phyloP scores from a whole-genome alignment of 2,329 filamentous ascomycete genomes.

The Calonectria leucothoes region DNA sequence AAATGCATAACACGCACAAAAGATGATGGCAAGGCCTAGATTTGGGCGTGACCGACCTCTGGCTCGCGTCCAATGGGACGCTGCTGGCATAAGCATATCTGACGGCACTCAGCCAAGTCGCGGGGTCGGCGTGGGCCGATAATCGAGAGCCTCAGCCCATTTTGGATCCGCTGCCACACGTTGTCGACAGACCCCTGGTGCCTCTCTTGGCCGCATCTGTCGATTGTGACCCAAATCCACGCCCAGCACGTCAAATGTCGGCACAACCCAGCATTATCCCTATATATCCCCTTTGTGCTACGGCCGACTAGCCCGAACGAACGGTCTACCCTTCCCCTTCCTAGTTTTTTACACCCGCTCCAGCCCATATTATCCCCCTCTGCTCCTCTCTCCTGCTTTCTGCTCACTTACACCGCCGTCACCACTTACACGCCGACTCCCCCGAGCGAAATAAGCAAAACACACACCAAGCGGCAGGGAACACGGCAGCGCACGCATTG shows the following conservation, averaged over 20 bases:
- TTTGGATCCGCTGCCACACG: constrained; percentile 48
- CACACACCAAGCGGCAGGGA: not conserved
- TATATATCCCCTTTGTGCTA: constrained; percentile 45
- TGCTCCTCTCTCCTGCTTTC: not conserved
- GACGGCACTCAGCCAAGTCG: constrained; percentile 38
- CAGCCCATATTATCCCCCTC: constrained; percentile 1
- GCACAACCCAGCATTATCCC: constrained; percentile 14
- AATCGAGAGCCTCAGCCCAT: constrained; percentile 50
- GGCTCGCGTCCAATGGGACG: constrained; percentile 25
- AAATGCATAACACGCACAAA: not conserved
- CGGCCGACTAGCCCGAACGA: constrained; percentile 25
- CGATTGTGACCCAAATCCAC: constrained; percentile 39
- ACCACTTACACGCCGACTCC: not conserved
- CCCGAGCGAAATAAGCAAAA: not conserved
- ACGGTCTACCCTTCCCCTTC: constrained; percentile 26
- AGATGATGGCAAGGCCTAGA: not conserved
- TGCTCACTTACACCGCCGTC: not conserved
- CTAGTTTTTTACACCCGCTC: constrained; percentile 28
- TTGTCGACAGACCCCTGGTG: constrained; percentile 48
- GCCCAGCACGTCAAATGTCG: constrained; percentile 10
- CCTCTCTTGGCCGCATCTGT: constrained; percentile 43
- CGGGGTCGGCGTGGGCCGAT: constrained; percentile 51
- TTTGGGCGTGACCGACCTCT: constrained; percentile 28
- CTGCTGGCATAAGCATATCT: constrained; percentile 45
- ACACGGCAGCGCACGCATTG: not conserved